Evolutionary conservation across 1,284 basidiomycete species (phyloP), one percentile per base, ranked within the genome.

Genomic region (Austropuccinia psidii): DNA sequence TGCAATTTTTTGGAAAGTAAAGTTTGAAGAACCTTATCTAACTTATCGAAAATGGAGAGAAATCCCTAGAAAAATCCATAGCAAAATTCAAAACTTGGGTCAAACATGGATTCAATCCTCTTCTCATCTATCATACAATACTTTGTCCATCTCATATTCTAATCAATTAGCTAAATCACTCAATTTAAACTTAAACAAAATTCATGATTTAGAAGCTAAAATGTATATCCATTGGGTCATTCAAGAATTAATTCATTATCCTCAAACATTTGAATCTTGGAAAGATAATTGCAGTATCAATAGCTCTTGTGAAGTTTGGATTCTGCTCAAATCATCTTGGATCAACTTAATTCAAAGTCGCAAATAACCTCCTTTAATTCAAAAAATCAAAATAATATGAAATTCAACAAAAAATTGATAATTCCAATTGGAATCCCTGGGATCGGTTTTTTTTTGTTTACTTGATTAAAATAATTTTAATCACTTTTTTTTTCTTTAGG

Each of bases 1-100:
- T n/a, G n/a, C n/a, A n/a, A 96, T 98, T 84, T 98, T 99, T 85
- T 98, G 97, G 88, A 98, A 99, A 81, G 86, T 98, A 83, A 98
- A 99, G 81, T 98, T 97, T 80, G 93, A 98, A 81, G 93, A 98
- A 80, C 95, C 95, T 0, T 98, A 98, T 80, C 88, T 98, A 83
- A 95, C 96, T 87, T 98, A 98, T 82, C 88, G 96, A 62, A 91
- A 97, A 80, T 98, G 93, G 93, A 85, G 96, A 68, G 96, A 98
- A 82, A 85, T 95, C 62, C 98, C 96, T 7, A 90, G 92, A 79
- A 83, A 81, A 21, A 80, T 80, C 77, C 66, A 80, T 6, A 39
- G 55, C 35, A 55, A 60, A 47, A 33, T 24, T 27, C 5, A 21
- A 0, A 21, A 15, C 4, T 45, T 45, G 19, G n/a, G n/a, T n/a